These are phyloP conservation scores for Pouteria glomerata DNA, from an alignment of 148 eudicot species.

Conservation along the genomic window DNA sequence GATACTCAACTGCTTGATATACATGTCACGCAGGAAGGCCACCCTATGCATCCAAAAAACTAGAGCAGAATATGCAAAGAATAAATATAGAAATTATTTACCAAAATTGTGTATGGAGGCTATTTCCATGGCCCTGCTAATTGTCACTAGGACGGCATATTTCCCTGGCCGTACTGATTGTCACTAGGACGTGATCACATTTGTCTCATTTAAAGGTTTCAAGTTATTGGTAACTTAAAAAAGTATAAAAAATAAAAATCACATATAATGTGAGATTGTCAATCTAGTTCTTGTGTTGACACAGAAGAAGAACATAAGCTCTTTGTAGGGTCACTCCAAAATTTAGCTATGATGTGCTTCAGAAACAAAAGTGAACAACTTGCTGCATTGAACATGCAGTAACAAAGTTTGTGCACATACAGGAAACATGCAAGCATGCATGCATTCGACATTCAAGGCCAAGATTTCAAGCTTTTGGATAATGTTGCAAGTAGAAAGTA, in stretches of 20 bases:
- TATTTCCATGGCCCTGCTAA: not conserved
- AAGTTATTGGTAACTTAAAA: not conserved
- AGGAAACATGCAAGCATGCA: not conserved
- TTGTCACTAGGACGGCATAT: too few relatives aligned
- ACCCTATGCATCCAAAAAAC: not conserved
- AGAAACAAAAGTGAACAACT: too few relatives aligned
- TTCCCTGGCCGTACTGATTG: too few relatives aligned
- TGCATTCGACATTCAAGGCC: not conserved
- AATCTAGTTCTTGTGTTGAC: too few relatives aligned
- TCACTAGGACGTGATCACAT: not conserved
- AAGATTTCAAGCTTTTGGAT: not conserved
- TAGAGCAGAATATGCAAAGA: not conserved
- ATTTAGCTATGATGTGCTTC: not conserved
- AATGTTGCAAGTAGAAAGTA: not conserved
- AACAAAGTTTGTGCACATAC: not conserved
- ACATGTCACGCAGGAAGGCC: not conserved
- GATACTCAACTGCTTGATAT: not conserved
- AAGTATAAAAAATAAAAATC: too few relatives aligned
- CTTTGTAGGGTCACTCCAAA: not conserved
- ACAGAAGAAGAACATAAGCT: not conserved
- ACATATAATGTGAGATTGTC: too few relatives aligned
- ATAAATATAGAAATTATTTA: not conserved
- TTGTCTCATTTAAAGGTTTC: not conserved
- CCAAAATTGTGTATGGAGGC: not conserved
- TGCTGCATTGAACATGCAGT: not conserved